These are phyloP conservation scores for Aspergillus ochraceoroseus DNA, from an alignment of 2,329 filamentous ascomycete species.

Conservation along the genomic window DNA sequence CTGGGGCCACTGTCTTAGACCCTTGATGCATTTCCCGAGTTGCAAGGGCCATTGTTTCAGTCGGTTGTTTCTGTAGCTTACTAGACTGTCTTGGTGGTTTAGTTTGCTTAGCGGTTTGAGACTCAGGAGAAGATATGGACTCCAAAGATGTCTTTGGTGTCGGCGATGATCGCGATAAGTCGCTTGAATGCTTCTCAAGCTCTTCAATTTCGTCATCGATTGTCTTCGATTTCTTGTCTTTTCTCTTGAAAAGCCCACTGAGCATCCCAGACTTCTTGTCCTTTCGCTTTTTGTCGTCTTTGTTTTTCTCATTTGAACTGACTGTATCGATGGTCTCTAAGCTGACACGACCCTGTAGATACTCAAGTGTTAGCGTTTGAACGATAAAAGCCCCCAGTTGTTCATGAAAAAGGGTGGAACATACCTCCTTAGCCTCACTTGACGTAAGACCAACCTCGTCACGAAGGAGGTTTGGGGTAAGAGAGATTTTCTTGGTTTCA, in stretches of 20 bases:
- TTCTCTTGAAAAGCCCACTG: conserved; percentile 63
- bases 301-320: conserved; percentile 57
- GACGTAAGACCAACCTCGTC: conserved; percentile 57
- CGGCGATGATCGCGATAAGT: conserved; percentile 47
- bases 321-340: conserved; percentile 72
- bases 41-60: conserved; percentile 37
- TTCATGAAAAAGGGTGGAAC: not conserved
- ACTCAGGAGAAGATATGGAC: conserved; percentile 38
- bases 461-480: conserved; percentile 85
- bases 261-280: conserved; percentile 68
- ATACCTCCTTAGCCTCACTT: conserved; percentile 41
- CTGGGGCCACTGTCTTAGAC: conserved; percentile 21
- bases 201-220: conserved; percentile 46
- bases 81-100: conserved; percentile 54
- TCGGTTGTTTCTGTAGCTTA: conserved; percentile 67
- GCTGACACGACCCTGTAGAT: conserved; percentile 56
- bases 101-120: conserved; percentile 29
- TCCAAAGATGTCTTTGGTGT: conserved; percentile 45
- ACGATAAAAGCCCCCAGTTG: not conserved
- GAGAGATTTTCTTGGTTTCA: conserved; percentile 94
- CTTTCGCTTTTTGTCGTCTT: conserved; percentile 72
- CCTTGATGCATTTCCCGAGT: conserved; percentile 42
- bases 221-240: conserved; percentile 56
- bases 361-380: conserved; percentile 23
- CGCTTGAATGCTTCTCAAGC: conserved; percentile 59